Evolutionary conservation across 345 rosid species (phyloP).

Genomic region (rapeseed (Brassica napus)): DNA sequence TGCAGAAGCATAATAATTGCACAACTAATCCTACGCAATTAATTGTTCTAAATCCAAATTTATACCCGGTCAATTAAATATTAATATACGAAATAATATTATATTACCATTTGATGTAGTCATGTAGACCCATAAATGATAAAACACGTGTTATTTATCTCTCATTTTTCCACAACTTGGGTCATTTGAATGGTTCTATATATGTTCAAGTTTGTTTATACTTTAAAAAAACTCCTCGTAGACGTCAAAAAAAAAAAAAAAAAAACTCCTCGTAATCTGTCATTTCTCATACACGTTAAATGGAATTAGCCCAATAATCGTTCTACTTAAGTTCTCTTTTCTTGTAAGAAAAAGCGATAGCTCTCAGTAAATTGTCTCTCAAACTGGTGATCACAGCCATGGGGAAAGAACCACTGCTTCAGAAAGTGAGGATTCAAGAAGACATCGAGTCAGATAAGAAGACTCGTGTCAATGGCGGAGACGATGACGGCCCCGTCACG

Average conservation of each 20-base stretch:
- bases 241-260: too few relatives aligned
- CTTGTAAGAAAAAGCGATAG: not conserved
- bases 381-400: constrained; percentile 16
- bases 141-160: not conserved
- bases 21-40: not conserved
- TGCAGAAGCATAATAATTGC: not conserved
- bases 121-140: constrained; percentile 10
- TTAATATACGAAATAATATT: not conserved
- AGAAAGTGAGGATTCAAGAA: constrained; percentile 18
- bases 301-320: not conserved
- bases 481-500: constrained; percentile 36
- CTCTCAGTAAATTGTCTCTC: not conserved
- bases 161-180: not conserved
- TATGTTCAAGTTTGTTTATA: not conserved
- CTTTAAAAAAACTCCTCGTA: not conserved
- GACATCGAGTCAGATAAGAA: constrained; percentile 25
- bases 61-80: not conserved
- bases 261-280: not conserved
- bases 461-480: not conserved
- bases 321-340: not conserved
- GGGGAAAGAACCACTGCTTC: constrained; percentile 38
- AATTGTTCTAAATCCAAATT: not conserved
- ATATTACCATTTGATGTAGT: not conserved
- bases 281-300: not conserved
- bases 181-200: not conserved